phyloP scores from a whole-genome alignment of 2,329 filamentous ascomycete genomes.

The Fusarium sambucinum region DNA sequence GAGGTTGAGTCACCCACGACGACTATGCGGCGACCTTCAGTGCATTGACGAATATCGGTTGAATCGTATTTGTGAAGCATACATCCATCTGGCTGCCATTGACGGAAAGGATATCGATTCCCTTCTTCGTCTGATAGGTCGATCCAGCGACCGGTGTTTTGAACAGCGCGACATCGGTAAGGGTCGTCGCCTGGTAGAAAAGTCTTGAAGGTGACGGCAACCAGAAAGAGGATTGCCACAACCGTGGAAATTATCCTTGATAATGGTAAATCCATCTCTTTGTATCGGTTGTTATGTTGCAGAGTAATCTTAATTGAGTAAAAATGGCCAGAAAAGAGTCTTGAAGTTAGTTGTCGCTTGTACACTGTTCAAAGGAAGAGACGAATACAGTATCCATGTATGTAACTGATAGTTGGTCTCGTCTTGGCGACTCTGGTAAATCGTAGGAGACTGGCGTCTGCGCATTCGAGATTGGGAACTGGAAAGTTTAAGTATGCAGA shows the following conservation, averaged over 20 bases:
- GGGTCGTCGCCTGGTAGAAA: not conserved
- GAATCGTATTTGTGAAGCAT: conserved; percentile 67
- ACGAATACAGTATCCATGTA: not conserved
- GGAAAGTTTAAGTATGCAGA: not conserved
- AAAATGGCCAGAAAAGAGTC: not conserved
- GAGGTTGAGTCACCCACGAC: conserved; percentile 71
- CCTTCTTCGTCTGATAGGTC: conserved; percentile 48
- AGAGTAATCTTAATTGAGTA: not conserved
- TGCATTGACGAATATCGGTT: conserved; percentile 64
- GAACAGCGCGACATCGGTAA: not conserved
- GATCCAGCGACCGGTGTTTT: conserved; percentile 6
- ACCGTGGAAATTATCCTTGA: not conserved
- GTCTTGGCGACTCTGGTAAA: not conserved
- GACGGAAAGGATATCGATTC: conserved; percentile 51
- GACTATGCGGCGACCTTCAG: conserved; percentile 63
- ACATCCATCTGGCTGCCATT: conserved; percentile 71
- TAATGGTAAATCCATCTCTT: not conserved
- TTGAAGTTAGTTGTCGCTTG: fast-evolving
- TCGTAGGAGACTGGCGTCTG: not conserved
- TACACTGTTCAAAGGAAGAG: not conserved
- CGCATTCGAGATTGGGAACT: not conserved
- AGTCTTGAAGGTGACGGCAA: not conserved
- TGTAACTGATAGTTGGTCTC: not conserved
- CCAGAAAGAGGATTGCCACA: not conserved
- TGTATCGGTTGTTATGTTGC: not conserved